These are phyloP conservation scores for Ogataea nakhonphanomensis DNA, from an alignment of 805 yeast species.

Conservation along the genomic window DNA sequence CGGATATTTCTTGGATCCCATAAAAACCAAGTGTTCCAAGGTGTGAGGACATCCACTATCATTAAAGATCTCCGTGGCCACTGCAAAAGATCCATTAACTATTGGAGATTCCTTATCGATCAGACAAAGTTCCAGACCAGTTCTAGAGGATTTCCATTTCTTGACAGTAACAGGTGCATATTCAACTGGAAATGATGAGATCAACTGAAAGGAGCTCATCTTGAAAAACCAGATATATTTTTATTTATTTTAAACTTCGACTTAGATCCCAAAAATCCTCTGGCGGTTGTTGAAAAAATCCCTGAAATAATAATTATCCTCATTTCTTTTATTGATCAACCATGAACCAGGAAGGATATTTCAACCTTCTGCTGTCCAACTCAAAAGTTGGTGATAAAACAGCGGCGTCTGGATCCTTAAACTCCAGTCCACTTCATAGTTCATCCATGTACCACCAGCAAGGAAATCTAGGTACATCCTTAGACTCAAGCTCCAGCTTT, in stretches of 20 bases:
- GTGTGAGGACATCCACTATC: constrained; percentile 96
- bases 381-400: constrained; percentile 13
- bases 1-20: constrained; percentile 89
- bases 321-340: not conserved
- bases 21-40: constrained; percentile 86
- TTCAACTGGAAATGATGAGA: constrained; percentile 58
- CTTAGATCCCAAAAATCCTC: not conserved
- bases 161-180: constrained; percentile 69
- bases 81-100: constrained; percentile 92
- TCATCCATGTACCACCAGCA: constrained; percentile 19
- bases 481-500: constrained; percentile 19
- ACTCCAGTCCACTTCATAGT: constrained; percentile 23
- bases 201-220: constrained; percentile 36
- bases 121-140: constrained; percentile 79
- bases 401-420: constrained; percentile 16
- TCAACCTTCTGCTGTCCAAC: constrained; percentile 16
- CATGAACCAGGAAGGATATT: constrained; percentile 17
- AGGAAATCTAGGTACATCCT: constrained; percentile 13
- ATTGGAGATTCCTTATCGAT: constrained; percentile 80
- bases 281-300: constrained; percentile 1
- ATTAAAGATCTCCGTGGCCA: constrained; percentile 85
- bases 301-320: constrained; percentile 1
- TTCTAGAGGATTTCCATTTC: constrained; percentile 74
- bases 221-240: constrained; percentile 13
- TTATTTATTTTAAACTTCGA: constrained; percentile 3